phyloP scores from a whole-genome alignment of 2,329 filamentous ascomycete species.

The Amylocarpus encephaloides region DNA sequence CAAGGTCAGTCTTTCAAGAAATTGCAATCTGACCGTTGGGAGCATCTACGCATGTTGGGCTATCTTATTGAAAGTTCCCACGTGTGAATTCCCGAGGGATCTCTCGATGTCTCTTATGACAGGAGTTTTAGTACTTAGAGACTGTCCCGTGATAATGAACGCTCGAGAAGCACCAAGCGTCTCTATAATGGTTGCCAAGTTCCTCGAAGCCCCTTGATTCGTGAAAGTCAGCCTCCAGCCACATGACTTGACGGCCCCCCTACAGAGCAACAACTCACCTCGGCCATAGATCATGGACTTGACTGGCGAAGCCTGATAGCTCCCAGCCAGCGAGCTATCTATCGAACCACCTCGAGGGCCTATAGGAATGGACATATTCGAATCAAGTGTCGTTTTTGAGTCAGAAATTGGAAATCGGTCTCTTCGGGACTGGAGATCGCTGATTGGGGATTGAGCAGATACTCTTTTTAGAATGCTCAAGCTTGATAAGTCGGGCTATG shows the following conservation, averaged over 20 bases:
- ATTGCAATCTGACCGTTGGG: no score
- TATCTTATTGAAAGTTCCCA: conserved; percentile 49
- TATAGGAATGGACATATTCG: conserved; percentile 12
- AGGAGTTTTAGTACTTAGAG: conserved; percentile 46
- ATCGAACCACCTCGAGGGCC: conserved; percentile 7
- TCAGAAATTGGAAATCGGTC: not conserved
- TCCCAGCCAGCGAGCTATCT: conserved; percentile 14
- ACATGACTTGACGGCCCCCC: no score
- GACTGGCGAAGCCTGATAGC: conserved; percentile 17
- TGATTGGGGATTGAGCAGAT: not conserved
- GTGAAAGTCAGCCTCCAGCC: not conserved
- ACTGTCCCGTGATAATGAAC: conserved; percentile 50
- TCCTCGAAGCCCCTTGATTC: conserved; percentile 13
- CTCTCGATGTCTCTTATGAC: conserved; percentile 45
- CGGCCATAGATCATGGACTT: conserved; percentile 21
- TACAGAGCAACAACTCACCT: conserved; percentile 6
- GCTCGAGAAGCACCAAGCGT: conserved; percentile 40
- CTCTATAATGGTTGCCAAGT: conserved; percentile 9
- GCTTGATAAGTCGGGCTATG: no score
- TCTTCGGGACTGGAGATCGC: not conserved
- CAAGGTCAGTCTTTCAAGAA: not conserved
- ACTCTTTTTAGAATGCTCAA: no score
- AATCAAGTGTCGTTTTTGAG: no score
- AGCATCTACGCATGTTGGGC: conserved; percentile 40
- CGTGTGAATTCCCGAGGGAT: conserved; percentile 40